Evolutionary conservation across 768 basidiomycete genomes (phyloP).

Genomic region (Termitomyces eurrhizus): DNA sequence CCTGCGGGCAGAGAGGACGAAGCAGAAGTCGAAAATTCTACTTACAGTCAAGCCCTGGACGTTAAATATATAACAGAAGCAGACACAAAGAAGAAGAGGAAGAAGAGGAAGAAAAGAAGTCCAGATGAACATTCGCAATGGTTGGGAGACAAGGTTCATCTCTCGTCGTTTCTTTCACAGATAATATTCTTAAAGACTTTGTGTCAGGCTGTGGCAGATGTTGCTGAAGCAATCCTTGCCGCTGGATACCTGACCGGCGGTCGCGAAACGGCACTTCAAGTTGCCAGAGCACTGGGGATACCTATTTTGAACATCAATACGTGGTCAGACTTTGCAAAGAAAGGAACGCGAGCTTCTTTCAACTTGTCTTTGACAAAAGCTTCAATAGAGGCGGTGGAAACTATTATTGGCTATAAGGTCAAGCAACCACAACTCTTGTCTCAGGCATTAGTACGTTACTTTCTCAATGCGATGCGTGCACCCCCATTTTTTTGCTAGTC

Average conservation of each 20-base stretch:
- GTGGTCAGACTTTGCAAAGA: slow-evolving; percentile 70
- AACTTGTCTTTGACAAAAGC: slow-evolving; percentile 41
- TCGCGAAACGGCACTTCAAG: slow-evolving; percentile 58
- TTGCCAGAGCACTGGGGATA: slow-evolving; percentile 60
- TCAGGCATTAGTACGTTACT: slow-evolving; percentile 62
- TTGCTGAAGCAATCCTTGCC: slow-evolving; percentile 80
- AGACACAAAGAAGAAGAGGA: slow-evolving; percentile 24
- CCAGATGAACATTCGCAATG: slow-evolving; percentile 36
- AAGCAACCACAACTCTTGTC: slow-evolving; percentile 58
- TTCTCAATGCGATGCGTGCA: not conserved
- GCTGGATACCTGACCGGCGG: slow-evolving; percentile 79
- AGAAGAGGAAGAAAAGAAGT: slow-evolving; percentile 32
- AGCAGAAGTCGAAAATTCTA: not conserved
- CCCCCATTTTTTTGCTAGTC: slow-evolving; percentile 42
- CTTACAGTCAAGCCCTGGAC: not conserved
- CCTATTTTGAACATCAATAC: slow-evolving; percentile 58
- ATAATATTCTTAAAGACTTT: not conserved
- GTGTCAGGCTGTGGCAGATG: slow-evolving; percentile 73
- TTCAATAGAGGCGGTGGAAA: slow-evolving; percentile 54
- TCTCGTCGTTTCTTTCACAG: not conserved
- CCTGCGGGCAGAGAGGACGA: slow-evolving; percentile 3
- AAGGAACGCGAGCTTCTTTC: slow-evolving; percentile 40
- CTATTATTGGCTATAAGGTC: slow-evolving; percentile 61
- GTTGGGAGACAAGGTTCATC: slow-evolving; percentile 75
- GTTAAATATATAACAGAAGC: not conserved